Evolutionary conservation across 805 yeast species (phyloP).

Genomic region (Metschnikowia hibisci): DNA sequence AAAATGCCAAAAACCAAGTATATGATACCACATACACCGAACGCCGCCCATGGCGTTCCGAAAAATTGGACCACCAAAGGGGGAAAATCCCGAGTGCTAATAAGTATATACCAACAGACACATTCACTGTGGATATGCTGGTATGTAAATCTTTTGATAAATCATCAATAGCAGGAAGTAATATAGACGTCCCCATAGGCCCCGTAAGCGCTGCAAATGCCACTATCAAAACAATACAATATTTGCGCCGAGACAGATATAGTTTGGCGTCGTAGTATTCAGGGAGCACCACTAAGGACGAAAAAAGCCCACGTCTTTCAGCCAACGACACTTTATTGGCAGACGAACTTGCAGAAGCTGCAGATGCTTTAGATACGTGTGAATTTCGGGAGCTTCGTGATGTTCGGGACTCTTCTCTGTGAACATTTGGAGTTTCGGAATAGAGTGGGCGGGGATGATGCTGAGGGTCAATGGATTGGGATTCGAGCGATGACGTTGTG

Average conservation of each 20-base stretch:
- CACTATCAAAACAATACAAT: constrained; percentile 55
- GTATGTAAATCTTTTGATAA: constrained; percentile 55
- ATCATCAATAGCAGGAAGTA: constrained; percentile 71
- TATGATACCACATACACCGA: constrained; percentile 70
- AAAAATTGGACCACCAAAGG: constrained; percentile 82
- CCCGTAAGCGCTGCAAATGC: constrained; percentile 77
- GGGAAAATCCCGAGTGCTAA: constrained; percentile 76
- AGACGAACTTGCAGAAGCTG: not conserved
- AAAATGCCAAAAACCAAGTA: constrained; percentile 56
- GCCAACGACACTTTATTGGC: constrained; percentile 8
- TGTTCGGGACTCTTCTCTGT: not conserved
- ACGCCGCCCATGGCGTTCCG: constrained; percentile 73
- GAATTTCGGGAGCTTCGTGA: not conserved
- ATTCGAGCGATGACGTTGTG: not conserved
- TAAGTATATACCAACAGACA: constrained; percentile 76
- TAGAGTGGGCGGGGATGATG: not conserved
- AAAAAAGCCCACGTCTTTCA: constrained; percentile 58
- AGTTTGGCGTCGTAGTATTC: constrained; percentile 73
- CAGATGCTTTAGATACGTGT: not conserved
- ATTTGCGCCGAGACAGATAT: constrained; percentile 49
- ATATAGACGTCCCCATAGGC: constrained; percentile 85
- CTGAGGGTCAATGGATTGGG: not conserved
- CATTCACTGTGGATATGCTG: constrained; percentile 56
- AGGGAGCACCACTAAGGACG: constrained; percentile 51
- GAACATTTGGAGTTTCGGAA: not conserved